These are phyloP conservation scores for Eucalyptus paniculata DNA, from an alignment of 345 rosid genomes.

Conservation along the genomic window DNA sequence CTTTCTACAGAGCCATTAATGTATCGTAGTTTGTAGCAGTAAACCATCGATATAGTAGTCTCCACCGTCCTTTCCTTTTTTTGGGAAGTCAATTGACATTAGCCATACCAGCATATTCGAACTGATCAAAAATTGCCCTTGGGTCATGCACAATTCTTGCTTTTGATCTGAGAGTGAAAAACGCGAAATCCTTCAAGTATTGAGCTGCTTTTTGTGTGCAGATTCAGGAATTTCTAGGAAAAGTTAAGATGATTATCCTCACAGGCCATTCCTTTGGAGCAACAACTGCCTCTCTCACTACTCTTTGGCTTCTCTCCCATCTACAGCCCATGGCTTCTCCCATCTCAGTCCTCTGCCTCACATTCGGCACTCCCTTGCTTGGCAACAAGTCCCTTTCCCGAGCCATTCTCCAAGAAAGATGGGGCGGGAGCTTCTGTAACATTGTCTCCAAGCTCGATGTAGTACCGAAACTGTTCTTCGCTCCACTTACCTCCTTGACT, in stretches of 20 bases:
- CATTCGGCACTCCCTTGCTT: slow-evolving; percentile 77
- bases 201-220: not conserved
- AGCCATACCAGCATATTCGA: not conserved
- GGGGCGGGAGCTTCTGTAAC: slow-evolving; percentile 60
- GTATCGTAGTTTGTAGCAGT: no score
- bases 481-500: slow-evolving; percentile 10
- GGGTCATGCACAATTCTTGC: not conserved
- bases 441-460: slow-evolving; percentile 46
- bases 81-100: not conserved
- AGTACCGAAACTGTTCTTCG: slow-evolving; percentile 39
- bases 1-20: no score
- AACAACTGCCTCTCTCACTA: slow-evolving; percentile 46
- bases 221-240: slow-evolving; percentile 15
- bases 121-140: no score
- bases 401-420: not conserved
- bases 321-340: slow-evolving; percentile 4
- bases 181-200: no score
- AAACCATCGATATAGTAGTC: no score
- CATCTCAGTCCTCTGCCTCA: slow-evolving; percentile 48
- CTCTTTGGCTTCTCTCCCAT: slow-evolving; percentile 67
- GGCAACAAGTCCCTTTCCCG: slow-evolving; percentile 51
- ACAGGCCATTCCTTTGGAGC: slow-evolving; percentile 82
- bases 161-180: not conserved
- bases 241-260: slow-evolving; percentile 33
- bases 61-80: not conserved